These are phyloP conservation scores for Thuidium tamariscinum DNA, from an alignment of 225 moss, liverwort and hornwort species.

Conservation along the genomic window DNA sequence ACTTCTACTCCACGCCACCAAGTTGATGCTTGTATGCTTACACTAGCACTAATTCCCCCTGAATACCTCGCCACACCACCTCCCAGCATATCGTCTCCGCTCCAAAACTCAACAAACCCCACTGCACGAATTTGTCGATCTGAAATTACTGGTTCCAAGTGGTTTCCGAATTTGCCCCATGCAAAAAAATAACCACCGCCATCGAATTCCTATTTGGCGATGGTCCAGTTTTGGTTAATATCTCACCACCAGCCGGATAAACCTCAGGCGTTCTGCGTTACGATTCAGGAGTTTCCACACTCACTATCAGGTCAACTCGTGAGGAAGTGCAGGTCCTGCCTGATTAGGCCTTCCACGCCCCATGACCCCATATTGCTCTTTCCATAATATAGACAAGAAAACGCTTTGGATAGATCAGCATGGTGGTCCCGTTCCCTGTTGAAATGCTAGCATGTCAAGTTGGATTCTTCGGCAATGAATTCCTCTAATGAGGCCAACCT, in stretches of 20 bases:
- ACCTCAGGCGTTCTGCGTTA: neutral
- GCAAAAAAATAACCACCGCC: neutral
- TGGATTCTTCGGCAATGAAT: slow-evolving; percentile 14
- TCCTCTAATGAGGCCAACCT: slow-evolving; percentile 35
- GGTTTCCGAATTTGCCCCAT: neutral
- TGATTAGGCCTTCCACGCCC: neutral
- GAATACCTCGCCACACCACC: neutral
- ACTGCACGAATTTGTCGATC: neutral
- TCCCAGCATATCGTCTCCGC: neutral
- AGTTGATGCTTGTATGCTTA: neutral
- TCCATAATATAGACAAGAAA: neutral
- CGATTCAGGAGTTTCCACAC: neutral
- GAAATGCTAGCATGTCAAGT: slow-evolving; percentile 1
- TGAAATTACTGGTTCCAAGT: neutral
- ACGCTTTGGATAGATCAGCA: neutral
- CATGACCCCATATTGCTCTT: neutral
- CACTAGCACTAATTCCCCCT: neutral
- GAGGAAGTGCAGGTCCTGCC: neutral
- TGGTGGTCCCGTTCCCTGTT: neutral
- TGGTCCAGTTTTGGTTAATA: neutral
- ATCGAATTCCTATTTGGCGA: neutral
- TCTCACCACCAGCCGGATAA: neutral
- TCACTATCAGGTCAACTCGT: neutral
- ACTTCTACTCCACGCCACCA: neutral
- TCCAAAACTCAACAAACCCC: neutral